Evolutionary conservation across 768 basidiomycete species (phyloP).

Genomic region (Rhizopogon roseolus): DNA sequence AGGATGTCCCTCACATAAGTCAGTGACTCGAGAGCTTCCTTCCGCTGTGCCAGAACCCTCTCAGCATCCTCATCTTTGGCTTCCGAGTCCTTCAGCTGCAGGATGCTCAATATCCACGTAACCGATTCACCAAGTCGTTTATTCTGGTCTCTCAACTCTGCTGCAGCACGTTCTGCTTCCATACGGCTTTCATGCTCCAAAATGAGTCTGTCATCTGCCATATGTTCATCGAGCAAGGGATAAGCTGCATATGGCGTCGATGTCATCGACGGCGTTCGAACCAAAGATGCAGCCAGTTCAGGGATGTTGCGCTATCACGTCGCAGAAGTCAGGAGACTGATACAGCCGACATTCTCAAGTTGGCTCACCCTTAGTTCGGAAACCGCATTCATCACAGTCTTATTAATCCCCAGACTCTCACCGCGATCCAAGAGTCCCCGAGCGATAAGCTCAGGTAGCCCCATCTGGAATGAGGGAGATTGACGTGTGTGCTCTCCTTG

Average conservation of each 20-base stretch:
- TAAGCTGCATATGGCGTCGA: constrained; percentile 42
- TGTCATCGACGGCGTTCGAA: constrained; percentile 43
- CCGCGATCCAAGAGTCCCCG: constrained; percentile 70
- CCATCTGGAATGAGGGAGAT: constrained; percentile 40
- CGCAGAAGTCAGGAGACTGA: constrained; percentile 6
- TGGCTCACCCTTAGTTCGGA: constrained; percentile 66
- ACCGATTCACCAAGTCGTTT: constrained; percentile 65
- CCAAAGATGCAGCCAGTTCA: constrained; percentile 68
- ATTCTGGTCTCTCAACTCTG: constrained; percentile 50
- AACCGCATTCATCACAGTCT: constrained; percentile 75
- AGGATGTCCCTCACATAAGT: constrained; percentile 76
- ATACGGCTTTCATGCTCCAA: constrained; percentile 69
- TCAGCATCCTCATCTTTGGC: constrained; percentile 35
- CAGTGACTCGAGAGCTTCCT: constrained; percentile 70
- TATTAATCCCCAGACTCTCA: constrained; percentile 81
- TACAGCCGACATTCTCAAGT: not conserved
- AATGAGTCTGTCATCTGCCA: constrained; percentile 52
- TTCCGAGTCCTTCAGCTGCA: constrained; percentile 52
- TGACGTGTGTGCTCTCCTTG: constrained; percentile 32
- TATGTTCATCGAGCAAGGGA: constrained; percentile 58
- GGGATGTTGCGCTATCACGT: constrained; percentile 71
- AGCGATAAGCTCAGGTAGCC: constrained; percentile 67
- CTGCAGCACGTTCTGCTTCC: constrained; percentile 64
- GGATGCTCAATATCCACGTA: constrained; percentile 67
- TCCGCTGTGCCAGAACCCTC: constrained; percentile 37